Evolutionary conservation across 768 basidiomycete species (phyloP), one percentile per base, ranked within the genome.

Genomic region (Pulveroboletus sp.): DNA sequence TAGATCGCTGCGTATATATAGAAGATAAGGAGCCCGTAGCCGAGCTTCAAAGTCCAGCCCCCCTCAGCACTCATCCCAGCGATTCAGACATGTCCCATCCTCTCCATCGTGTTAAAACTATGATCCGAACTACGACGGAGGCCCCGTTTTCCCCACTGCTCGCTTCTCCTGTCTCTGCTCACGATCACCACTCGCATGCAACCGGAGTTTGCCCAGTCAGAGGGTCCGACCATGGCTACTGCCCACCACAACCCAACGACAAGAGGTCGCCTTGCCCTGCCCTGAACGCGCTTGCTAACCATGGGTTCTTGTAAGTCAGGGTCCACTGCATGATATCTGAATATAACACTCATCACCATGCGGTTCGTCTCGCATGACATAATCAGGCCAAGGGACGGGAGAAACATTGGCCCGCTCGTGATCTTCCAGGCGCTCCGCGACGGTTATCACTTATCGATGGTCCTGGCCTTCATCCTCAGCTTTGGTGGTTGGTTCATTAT

Each of bases 281-380:
- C 2, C 63, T 89, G 35, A 89, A 89, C 55, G 69, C 82, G 0
- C 77, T 89, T 57, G 84, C 86, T 0, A 89, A 89, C 56, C 84
- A 88, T 49, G 83, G 84, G 2, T 88, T 82, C 49, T 70, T 89
- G 86, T 88, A 57, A 63, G 84, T 73, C 43, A 18, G 9, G 4
- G 11, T 37, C 36, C 14, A 5, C 26, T 32, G 24, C 21, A 9
- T 15, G 37, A 35, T 32, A 4, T 33, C 11, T 31, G 11, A 31
- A 31, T 31, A 8, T 31, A 8, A 31, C 30, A 9, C 30, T 31
- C 30, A 11, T 21, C 21, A 21, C 2, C 21, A 21, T 21, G 21
- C 21, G 30, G 3, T 8, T 31, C 17, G 6, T 21, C 21, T 21
- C 21, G 21, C n/a, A 17, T 9, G 5, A 3, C 13, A 17, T 15